phyloP scores from a whole-genome alignment of 108 stramenopile genomes.

The Nannochloropsis gaditana region DNA sequence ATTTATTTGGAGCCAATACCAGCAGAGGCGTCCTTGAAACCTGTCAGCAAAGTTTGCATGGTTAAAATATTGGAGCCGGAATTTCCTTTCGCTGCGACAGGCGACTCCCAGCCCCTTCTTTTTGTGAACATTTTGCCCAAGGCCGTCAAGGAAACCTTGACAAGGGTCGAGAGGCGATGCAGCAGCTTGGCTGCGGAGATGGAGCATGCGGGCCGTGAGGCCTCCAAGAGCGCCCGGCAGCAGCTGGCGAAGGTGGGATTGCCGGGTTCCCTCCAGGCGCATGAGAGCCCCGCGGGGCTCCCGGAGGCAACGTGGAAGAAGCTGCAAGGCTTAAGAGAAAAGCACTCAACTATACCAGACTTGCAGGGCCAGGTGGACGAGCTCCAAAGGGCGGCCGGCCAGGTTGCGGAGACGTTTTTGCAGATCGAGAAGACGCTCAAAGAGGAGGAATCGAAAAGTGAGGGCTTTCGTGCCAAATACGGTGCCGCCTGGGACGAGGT shows the following conservation, averaged over 20 bases:
- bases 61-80: conserved; percentile 21
- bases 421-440: not conserved
- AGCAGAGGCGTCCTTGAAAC: conserved; percentile 21
- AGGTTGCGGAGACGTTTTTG: conserved; percentile 20
- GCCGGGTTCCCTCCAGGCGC: conserved; percentile 36
- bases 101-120: not conserved
- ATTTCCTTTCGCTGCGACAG: not conserved
- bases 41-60: conserved; percentile 24
- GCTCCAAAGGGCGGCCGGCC: not conserved
- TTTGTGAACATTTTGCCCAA: conserved; percentile 33
- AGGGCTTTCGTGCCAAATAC: not conserved
- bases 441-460: not conserved
- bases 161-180: conserved; percentile 17
- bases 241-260: conserved; percentile 38
- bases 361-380: not conserved
- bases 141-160: conserved; percentile 30
- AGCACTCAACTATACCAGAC: not conserved
- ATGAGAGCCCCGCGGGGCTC: conserved; percentile 36
- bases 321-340: conserved; percentile 23
- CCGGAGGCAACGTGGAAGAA: conserved; percentile 39
- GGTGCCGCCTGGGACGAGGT: not conserved
- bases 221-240: conserved; percentile 22
- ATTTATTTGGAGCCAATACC: conserved; percentile 39
- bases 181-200: not conserved
- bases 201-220: conserved; percentile 24